phyloP scores from a whole-genome alignment of 2,329 filamentous ascomycete species.

The Penicillium sp. region DNA sequence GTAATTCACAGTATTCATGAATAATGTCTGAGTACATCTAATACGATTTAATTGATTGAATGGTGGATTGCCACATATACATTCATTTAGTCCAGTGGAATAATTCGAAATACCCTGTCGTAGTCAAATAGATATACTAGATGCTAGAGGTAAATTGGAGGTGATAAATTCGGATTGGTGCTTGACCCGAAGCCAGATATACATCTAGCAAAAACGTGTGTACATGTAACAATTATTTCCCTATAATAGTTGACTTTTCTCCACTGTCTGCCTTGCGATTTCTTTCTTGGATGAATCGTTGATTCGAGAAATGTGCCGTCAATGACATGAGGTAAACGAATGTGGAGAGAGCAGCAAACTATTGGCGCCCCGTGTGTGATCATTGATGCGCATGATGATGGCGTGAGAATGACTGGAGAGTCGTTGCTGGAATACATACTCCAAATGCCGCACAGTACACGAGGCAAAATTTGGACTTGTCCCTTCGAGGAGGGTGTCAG shows the following conservation, averaged over 20 bases:
- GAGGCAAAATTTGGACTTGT: not conserved
- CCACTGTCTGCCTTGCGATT: not conserved
- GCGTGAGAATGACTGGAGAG: not conserved
- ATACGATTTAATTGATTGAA: conserved; percentile 20
- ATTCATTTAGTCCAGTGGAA: not conserved
- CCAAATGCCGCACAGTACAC: not conserved
- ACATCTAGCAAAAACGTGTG: not conserved
- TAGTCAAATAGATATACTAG: not conserved
- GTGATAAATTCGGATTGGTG: not conserved
- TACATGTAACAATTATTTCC: not conserved
- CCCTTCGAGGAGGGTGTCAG: not conserved
- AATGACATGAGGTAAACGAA: not conserved
- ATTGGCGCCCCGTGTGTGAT: not conserved
- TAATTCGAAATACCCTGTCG: not conserved
- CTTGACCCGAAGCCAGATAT: not conserved
- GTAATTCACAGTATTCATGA: conserved; percentile 21
- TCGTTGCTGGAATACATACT: not conserved
- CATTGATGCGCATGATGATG: not conserved
- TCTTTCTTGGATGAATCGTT: not conserved
- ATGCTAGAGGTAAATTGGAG: not conserved
- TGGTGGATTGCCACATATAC: not conserved
- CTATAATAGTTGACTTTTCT: not conserved
- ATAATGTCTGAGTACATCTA: conserved; percentile 25
- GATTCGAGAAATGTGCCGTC: not conserved
- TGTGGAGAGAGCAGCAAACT: not conserved